Conservation (phyloP, 768 basidiomycete genomes). For the Lactifluus hygrophoroides region DNA sequence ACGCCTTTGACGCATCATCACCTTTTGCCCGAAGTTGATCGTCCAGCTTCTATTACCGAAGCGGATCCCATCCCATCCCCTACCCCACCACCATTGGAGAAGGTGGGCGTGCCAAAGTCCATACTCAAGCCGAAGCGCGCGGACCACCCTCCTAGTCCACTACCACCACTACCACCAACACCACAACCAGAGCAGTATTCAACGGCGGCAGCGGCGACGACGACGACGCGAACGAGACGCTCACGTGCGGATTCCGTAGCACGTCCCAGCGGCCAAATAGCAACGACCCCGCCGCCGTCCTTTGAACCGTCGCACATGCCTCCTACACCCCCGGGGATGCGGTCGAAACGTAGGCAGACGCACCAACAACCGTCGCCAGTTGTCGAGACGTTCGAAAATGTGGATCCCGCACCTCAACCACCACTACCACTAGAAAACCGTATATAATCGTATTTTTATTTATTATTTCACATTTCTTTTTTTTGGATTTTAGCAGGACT, state of each 20-base stretch:
- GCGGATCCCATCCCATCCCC: constrained; percentile 21
- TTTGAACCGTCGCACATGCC: constrained; percentile 9
- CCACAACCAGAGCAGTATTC: constrained; percentile 40
- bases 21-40: background rate
- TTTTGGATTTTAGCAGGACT: background rate
- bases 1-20: background rate
- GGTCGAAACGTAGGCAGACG: constrained; percentile 26
- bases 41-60: constrained; percentile 17
- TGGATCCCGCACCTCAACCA: constrained; percentile 34
- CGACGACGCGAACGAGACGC: background rate
- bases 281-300: constrained; percentile 6
- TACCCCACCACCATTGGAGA: constrained; percentile 29
- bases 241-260: constrained; percentile 12
- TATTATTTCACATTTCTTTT: background rate
- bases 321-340: constrained; percentile 19
- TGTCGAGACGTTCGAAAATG: constrained; percentile 49
- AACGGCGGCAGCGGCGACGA: too few relatives aligned
- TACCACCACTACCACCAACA: constrained; percentile 32
- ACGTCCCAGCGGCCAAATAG: background rate
- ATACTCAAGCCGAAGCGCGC: constrained; percentile 62
- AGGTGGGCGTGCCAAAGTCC: constrained; percentile 49
- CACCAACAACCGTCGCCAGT: constrained; percentile 29
- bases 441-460: constrained; percentile 20
- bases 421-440: constrained; percentile 21
- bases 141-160: constrained; percentile 58